Conservation (phyloP, 148 eudicot species). For the Silene uniflora region DNA sequence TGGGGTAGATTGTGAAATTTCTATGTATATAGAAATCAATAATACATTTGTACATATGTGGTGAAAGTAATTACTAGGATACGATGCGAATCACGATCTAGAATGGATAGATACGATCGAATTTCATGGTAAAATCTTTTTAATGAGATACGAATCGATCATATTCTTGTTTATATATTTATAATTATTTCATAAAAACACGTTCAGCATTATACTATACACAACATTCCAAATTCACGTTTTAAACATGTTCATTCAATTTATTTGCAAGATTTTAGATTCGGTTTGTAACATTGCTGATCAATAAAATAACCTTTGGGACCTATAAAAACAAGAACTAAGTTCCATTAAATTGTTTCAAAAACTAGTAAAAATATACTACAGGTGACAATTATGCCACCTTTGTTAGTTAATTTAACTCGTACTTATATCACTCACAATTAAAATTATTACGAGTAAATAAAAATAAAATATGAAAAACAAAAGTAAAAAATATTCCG, state of each 20-base stretch:
- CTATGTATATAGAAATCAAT: neutral
- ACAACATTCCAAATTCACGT: too few relatives aligned
- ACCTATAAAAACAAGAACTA: too few relatives aligned
- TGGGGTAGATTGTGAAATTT: neutral
- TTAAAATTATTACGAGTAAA: neutral
- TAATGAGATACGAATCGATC: neutral
- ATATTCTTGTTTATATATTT: too few relatives aligned
- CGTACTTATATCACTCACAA: neutral
- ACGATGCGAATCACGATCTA: neutral
- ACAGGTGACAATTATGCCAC: neutral
- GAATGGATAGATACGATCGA: neutral
- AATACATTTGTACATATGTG: neutral
- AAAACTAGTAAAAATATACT: neutral
- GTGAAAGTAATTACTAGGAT: neutral
- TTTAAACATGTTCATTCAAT: too few relatives aligned
- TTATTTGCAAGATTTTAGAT: too few relatives aligned
- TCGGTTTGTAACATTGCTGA: too few relatives aligned
- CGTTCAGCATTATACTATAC: neutral
- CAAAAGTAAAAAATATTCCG: conserved; percentile 1
- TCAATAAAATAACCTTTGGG: too few relatives aligned
- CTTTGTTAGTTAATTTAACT: too few relatives aligned
- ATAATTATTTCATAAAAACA: too few relatives aligned
- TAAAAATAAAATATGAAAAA: neutral
- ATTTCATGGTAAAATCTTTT: neutral
- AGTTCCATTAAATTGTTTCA: too few relatives aligned